These are phyloP conservation scores for Asterochloris erici DNA, from an alignment of 139 green algal genomes.

Conservation along the genomic window DNA sequence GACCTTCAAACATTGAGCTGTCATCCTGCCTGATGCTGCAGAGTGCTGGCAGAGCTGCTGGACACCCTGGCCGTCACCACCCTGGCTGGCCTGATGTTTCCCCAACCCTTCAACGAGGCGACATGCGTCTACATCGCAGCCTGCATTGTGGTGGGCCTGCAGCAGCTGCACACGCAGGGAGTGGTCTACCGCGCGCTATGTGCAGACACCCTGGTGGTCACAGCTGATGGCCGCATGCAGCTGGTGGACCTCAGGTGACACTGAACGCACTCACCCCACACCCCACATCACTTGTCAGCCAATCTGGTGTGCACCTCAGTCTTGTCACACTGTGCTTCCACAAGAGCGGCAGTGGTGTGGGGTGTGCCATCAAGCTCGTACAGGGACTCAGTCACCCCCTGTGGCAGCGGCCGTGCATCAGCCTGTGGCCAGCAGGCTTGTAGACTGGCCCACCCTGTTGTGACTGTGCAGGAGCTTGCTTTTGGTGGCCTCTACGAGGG, in stretches of 20 bases:
- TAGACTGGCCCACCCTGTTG: too few species aligned
- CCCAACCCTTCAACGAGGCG: slow-evolving; percentile 39
- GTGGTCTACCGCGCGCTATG: slow-evolving; percentile 54
- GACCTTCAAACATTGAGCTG: background rate
- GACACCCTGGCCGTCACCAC: slow-evolving; percentile 38
- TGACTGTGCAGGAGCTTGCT: too few species aligned
- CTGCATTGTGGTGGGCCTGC: slow-evolving; percentile 52
- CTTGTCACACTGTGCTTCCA: too few species aligned
- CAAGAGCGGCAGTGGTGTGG: too few species aligned
- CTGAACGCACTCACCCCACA: background rate
- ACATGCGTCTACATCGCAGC: slow-evolving; percentile 48
- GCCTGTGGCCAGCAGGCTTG: too few species aligned
- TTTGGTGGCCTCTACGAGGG: too few species aligned
- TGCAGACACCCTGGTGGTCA: slow-evolving; percentile 53
- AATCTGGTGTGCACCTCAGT: background rate
- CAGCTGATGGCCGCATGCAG: slow-evolving; percentile 47
- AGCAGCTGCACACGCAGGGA: slow-evolving; percentile 53
- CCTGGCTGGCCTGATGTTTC: slow-evolving; percentile 42
- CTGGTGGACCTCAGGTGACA: slow-evolving; percentile 50
- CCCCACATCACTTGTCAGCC: background rate
- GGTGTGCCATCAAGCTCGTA: too few species aligned
- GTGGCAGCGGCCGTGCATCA: too few species aligned
- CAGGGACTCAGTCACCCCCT: too few species aligned
- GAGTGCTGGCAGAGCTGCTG: slow-evolving; percentile 15
- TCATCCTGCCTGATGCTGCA: slow-evolving; percentile 54